Evolutionary conservation across 352 stramenopile genomes (phyloP), one percentile per base, ranked within the genome.

Genomic region (Globisporangium parvum): DNA sequence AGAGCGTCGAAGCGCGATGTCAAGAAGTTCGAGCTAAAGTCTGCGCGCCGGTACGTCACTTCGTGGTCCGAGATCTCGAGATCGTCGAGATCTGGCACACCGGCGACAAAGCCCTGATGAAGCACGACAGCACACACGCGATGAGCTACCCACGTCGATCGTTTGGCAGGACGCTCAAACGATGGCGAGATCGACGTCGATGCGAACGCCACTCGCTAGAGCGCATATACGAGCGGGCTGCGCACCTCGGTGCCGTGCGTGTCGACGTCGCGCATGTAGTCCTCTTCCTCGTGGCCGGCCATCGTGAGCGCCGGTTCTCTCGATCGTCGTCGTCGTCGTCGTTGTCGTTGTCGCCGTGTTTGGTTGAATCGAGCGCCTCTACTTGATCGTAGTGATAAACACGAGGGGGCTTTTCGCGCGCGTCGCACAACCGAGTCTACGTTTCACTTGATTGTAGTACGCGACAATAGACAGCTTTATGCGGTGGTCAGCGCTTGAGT

Each of bases 21-120:
- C 55, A 82, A 70, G 53, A 87, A 87, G 58, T 74, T 67, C 4
- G 75, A 73, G 42, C 69, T 73, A 15, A 76, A 61, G 41, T 74
- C 59, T 18, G 73, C 76, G 51, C 80, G 80, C 28, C 80, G 80
- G 61, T 88, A 91, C 10, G 75, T 87, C 28, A 91, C 75, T 51
- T 85, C 65, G 15, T 67, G 65, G 24, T 84, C 72, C 28, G 58
- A 52, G 24, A 59, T 54, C 14, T 55, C 58, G 26, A 64, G 46
- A 33, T 77, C 74, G 46, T 77, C 75, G 31, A 85, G 64, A 28
- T 48, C 56, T 17, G 28, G 49, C 11, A 53, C 42, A 12, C 56
- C 56, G 2, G 51, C 35, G 24, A 62, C 70, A 57, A 69, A 69
- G 56, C 84, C 67, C 44, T 64, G 53, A 15, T n/a, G 12, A 31